Evolutionary conservation across 2,329 filamentous ascomycete genomes (phyloP).

Genomic region (Endothia cerciana): DNA sequence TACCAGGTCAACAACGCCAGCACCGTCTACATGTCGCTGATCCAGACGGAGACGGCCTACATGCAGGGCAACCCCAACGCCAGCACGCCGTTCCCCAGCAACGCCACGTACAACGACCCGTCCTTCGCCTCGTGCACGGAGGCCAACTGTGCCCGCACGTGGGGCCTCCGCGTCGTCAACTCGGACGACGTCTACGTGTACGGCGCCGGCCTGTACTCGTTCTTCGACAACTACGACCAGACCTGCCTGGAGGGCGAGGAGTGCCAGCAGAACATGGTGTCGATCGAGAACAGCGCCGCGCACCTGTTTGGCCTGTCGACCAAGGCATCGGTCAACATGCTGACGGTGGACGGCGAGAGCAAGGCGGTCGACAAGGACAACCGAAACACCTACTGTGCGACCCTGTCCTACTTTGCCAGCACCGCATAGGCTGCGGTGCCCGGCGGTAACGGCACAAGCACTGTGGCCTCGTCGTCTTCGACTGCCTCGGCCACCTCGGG

Average conservation of each 20-base stretch:
- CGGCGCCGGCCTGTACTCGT: conserved; percentile 77
- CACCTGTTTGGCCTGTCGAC: conserved; percentile 73
- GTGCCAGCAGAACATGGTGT: conserved; percentile 80
- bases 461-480: neutral
- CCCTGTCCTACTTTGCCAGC: conserved; percentile 56
- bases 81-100: conserved; percentile 64
- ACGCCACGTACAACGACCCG: conserved; percentile 66
- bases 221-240: conserved; percentile 82
- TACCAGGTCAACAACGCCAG: conserved; percentile 80
- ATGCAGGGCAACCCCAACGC: conserved; percentile 83
- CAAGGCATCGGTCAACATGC: conserved; percentile 75
- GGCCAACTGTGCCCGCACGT: conserved; percentile 70
- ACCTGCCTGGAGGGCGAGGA: conserved; percentile 67
- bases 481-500: neutral
- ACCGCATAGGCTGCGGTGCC: conserved; percentile 23
- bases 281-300: conserved; percentile 67
- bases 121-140: conserved; percentile 65
- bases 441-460: conserved; percentile 10
- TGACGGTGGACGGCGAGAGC: conserved; percentile 62
- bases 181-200: conserved; percentile 71
- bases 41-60: conserved; percentile 90
- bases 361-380: conserved; percentile 63
- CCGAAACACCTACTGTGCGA: conserved; percentile 67
- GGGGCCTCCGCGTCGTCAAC: conserved; percentile 73
- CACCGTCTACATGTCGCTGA: conserved; percentile 79